Conservation (phyloP, 1,284 basidiomycete genomes). For the Ganoderma sinense region DNA sequence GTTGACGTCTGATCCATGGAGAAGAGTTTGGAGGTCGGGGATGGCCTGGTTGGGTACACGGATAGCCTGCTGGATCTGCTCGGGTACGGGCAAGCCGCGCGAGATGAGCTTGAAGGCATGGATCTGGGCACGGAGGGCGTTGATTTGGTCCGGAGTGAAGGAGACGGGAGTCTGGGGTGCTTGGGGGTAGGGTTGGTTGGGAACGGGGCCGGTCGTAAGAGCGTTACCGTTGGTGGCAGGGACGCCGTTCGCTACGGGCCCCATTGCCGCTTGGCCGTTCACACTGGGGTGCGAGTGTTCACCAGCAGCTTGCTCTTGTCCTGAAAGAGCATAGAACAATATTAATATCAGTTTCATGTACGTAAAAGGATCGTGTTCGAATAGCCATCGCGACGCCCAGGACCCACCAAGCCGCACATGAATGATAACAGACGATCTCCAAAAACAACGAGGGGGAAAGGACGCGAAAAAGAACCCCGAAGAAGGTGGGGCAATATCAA, state of each 20-base stretch:
- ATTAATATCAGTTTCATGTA: neutral
- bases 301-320: conserved; percentile 26
- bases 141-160: conserved; percentile 87
- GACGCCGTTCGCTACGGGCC: conserved; percentile 38
- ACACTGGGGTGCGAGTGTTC: conserved; percentile 31
- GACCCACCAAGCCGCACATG: too few relatives aligned
- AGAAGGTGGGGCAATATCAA: too few relatives aligned
- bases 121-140: conserved; percentile 88
- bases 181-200: conserved; percentile 40
- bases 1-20: conserved; percentile 65
- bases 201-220: conserved; percentile 40
- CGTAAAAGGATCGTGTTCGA: too few relatives aligned
- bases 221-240: conserved; percentile 35
- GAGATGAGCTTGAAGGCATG: conserved; percentile 88
- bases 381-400: too few relatives aligned
- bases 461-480: too few relatives aligned
- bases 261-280: conserved; percentile 31
- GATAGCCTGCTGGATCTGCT: conserved; percentile 82
- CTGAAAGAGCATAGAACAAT: neutral
- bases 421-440: too few relatives aligned
- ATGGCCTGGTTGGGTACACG: conserved; percentile 65
- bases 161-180: conserved; percentile 70
- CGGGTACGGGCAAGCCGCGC: conserved; percentile 83
- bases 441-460: too few relatives aligned
- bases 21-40: conserved; percentile 68